A percentile compares a stretch with the other conserved stretches of the same genome.
phyloP scores from a whole-genome alignment of 2,329 filamentous ascomycete species.

The Nothopassalora personata region DNA sequence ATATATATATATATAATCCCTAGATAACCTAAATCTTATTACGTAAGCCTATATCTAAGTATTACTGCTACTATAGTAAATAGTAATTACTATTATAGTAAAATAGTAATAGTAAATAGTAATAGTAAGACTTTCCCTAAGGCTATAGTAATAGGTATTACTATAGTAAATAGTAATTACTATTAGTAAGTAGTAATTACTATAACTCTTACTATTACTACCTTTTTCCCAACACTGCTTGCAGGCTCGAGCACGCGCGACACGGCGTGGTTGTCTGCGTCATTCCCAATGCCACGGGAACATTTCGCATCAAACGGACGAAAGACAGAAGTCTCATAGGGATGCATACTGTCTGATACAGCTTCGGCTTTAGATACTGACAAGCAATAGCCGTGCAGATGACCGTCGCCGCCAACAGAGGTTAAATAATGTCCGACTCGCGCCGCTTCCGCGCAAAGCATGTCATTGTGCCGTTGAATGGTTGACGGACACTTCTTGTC shows the following conservation, averaged over 20 bases:
- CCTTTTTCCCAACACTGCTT: too few species aligned
- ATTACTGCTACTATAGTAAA: too few species aligned
- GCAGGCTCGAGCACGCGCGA: neutral
- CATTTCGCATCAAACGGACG: neutral
- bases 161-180: too few species aligned
- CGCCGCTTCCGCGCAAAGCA: neutral
- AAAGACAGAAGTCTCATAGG: neutral
- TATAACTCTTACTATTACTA: too few species aligned
- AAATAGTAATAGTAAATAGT: too few species aligned
- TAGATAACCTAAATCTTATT: too few species aligned
- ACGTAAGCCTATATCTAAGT: too few species aligned
- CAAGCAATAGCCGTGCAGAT: neutral
- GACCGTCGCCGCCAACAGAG: neutral
- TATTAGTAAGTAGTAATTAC: too few species aligned
- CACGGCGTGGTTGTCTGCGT: neutral
- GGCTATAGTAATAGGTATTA: too few species aligned
- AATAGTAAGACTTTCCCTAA: too few species aligned
- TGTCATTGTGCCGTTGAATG: neutral
- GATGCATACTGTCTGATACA: neutral
- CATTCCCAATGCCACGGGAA: neutral
- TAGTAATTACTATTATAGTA: too few species aligned
- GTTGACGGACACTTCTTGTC: neutral
- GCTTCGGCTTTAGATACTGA: neutral
- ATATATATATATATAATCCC: too few species aligned
- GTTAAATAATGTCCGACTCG: neutral